Evolutionary conservation across 306 rosid species (phyloP).

Genomic region (Malus sieversii): DNA sequence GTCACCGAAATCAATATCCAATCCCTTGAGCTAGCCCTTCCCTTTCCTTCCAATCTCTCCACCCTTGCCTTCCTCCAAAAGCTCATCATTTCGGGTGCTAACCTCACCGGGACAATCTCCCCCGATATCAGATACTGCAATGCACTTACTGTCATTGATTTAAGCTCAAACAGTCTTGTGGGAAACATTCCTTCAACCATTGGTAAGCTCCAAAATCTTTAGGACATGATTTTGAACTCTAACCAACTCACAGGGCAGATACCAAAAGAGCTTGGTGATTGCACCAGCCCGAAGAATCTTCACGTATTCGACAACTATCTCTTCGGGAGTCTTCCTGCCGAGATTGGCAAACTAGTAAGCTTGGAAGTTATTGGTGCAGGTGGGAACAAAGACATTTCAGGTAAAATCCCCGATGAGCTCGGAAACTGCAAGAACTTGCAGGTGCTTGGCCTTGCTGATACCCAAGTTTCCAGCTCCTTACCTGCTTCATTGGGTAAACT

Average conservation of each 20-base stretch:
- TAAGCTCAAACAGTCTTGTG: conserved; percentile 59
- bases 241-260: conserved; percentile 69
- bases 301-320: conserved; percentile 55
- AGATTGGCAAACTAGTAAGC: conserved; percentile 44
- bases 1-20: conserved; percentile 60
- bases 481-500: conserved; percentile 67
- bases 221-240: conserved; percentile 53
- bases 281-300: conserved; percentile 48
- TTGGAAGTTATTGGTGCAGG: conserved; percentile 63
- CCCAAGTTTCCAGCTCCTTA: conserved; percentile 58
- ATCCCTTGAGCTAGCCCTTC: conserved; percentile 45
- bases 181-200: conserved; percentile 53
- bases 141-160: conserved; percentile 43
- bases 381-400: conserved; percentile 62
- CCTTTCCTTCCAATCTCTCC: conserved; percentile 59
- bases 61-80: conserved; percentile 50
- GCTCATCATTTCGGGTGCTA: conserved; percentile 53
- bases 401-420: conserved; percentile 53
- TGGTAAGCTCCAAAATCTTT: conserved; percentile 59
- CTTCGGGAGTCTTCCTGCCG: conserved; percentile 45
- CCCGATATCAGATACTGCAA: conserved; percentile 46
- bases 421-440: conserved; percentile 61
- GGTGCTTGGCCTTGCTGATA: conserved; percentile 68
- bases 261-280: conserved; percentile 49
- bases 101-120: conserved; percentile 57